Evolutionary conservation across 345 rosid genomes (phyloP).

Genomic region (Gossypium arboreum): DNA sequence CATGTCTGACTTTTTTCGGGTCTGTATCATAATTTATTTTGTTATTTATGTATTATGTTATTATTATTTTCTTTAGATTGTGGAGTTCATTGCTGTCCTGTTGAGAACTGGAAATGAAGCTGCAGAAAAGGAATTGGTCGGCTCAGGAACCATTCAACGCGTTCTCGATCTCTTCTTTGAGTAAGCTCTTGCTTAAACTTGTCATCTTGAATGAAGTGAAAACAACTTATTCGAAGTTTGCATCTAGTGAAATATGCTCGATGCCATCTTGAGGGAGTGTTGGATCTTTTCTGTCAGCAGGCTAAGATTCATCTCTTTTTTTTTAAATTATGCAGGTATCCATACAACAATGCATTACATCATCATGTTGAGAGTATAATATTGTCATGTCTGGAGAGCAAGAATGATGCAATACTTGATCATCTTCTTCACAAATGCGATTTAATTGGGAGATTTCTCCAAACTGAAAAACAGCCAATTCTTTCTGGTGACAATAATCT

Average conservation of each 20-base stretch:
- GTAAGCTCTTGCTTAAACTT: slow-evolving; percentile 43
- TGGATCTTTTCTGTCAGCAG: slow-evolving; percentile 13
- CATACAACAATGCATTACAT: slow-evolving; percentile 89
- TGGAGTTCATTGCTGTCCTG: slow-evolving; percentile 90
- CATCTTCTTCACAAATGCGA: slow-evolving; percentile 78
- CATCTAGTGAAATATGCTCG: slow-evolving; percentile 1
- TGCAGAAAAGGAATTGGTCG: slow-evolving; percentile 75
- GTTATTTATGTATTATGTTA: slow-evolving; percentile 1
- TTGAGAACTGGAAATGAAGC: slow-evolving; percentile 79
- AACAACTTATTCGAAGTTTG: neutral
- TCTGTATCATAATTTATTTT: neutral
- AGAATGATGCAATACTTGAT: slow-evolving; percentile 51
- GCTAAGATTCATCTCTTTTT: slow-evolving; percentile 17
- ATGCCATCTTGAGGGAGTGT: slow-evolving; percentile 7
- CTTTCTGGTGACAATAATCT: slow-evolving; percentile 48
- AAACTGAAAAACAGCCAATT: slow-evolving; percentile 61
- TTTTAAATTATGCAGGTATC: slow-evolving; percentile 62
- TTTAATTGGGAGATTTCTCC: slow-evolving; percentile 69
- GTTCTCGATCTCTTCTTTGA: slow-evolving; percentile 79
- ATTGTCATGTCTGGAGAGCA: slow-evolving; percentile 77
- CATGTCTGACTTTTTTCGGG: neutral
- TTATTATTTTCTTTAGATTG: slow-evolving; percentile 52
- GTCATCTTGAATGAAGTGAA: slow-evolving; percentile 16
- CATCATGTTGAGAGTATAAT: slow-evolving; percentile 93
- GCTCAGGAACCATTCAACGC: slow-evolving; percentile 74